Base-by-base conservation (phyloP, 2,329 filamentous ascomycete species). In the Cladosporium sp. region DNA sequence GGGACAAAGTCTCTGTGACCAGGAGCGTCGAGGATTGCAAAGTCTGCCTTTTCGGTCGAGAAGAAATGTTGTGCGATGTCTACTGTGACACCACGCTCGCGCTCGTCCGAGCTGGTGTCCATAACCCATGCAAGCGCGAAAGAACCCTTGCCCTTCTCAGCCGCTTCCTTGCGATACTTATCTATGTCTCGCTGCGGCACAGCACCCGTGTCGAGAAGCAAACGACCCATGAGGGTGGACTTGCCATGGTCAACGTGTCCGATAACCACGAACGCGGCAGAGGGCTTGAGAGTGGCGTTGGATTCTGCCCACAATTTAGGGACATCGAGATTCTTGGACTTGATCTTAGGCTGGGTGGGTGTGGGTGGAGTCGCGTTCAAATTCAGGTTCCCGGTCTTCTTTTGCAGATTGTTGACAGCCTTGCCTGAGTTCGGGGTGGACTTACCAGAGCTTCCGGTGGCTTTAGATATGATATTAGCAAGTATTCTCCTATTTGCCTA, bases 231-330 rank as follows among this genome's bases (percentile, higher is more conserved):
- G 32, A 98, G 78, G 5, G 93, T 98, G 66, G 90, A 96, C 70
- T 98, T 98, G 46, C 93, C 93, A 46, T 94, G 92, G 67, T 98
- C 93, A 49, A 98, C 93, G 66, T 98, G 93, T 12, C 93, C 90
- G 89, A 65, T 50, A 3, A 54, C 57, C 51, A 65, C 55, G 62
- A 62, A 63, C 1, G 63, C 61, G n/a, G 60, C 62, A 4, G 58
- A 59, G 1, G 54, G 41, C 43, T 58, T 62, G 12, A 59, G 55
- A 18, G 56, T 55, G 13, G 56, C 33, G 30, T 51, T 55, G 13
- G 50, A 54, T 45, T 61, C 57, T 12, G 27, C 49, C 62, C 63
- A 66, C 2, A 65, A 18, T 35, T 57, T 60, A 7, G 59, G 56
- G 16, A 97, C 91, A 67, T 97, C 82, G 16, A 97, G 70, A 49